phyloP scores from a whole-genome alignment of 1,284 basidiomycete species.

The Ceratobasidium papillatum region DNA sequence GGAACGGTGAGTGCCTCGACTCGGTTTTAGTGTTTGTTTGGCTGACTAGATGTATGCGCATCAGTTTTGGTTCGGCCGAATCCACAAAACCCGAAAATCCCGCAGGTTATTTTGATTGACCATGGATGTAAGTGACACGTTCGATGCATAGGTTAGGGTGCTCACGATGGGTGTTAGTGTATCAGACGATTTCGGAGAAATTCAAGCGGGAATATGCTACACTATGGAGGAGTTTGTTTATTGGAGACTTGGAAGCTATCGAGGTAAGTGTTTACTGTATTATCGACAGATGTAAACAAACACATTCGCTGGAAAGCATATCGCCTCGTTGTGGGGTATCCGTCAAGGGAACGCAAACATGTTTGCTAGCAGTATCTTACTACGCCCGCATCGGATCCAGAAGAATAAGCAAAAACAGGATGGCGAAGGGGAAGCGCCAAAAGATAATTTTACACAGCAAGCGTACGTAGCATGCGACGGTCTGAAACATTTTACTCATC shows the following conservation, averaged over 20 bases:
- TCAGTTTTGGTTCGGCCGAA: conserved; percentile 48
- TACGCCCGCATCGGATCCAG: conserved; percentile 36
- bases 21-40: neutral
- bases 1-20: conserved; percentile 38
- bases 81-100: conserved; percentile 55
- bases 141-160: neutral
- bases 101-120: conserved; percentile 54
- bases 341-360: conserved; percentile 53
- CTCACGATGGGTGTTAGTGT: conserved; percentile 48
- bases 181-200: conserved; percentile 53
- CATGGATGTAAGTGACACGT: conserved; percentile 51
- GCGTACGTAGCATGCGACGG: neutral
- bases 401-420: neutral
- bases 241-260: conserved; percentile 56
- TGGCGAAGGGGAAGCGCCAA: neutral
- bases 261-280: conserved; percentile 2
- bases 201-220: conserved; percentile 57
- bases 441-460: conserved; percentile 17
- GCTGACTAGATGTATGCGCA: neutral
- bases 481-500: conserved; percentile 44
- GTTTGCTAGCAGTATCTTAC: conserved; percentile 47
- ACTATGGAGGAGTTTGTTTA: conserved; percentile 60
- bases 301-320: conserved; percentile 48
- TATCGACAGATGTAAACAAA: neutral
- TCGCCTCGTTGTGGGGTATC: conserved; percentile 57